Evolutionary conservation across 768 basidiomycete species (phyloP).

Genomic region (Termitomyces sp.): DNA sequence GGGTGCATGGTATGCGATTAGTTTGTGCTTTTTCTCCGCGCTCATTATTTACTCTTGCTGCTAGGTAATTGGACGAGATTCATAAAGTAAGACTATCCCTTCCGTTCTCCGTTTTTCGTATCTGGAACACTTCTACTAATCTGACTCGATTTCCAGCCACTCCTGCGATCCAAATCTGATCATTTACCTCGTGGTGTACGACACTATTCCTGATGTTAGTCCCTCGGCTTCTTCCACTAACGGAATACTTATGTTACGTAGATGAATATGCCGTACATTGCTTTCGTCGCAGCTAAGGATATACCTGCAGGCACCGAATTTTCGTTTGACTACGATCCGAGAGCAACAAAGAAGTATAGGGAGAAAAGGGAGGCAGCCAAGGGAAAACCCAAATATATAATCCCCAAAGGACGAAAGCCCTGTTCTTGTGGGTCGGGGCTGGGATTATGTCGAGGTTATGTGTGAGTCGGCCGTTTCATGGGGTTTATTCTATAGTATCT

Average conservation of each 20-base stretch:
- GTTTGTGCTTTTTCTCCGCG: not conserved
- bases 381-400: slow-evolving; percentile 19
- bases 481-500: not conserved
- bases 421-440: slow-evolving; percentile 32
- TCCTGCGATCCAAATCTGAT: slow-evolving; percentile 60
- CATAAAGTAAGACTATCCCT: slow-evolving; percentile 48
- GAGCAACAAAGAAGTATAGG: slow-evolving; percentile 14
- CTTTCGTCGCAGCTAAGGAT: slow-evolving; percentile 46
- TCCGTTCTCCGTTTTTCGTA: not conserved
- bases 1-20: slow-evolving; percentile 39
- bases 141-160: too few relatives aligned
- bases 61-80: slow-evolving; percentile 77
- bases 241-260: not conserved
- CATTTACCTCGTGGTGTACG: slow-evolving; percentile 59
- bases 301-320: slow-evolving; percentile 54
- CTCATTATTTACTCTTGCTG: not conserved
- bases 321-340: slow-evolving; percentile 64
- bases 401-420: slow-evolving; percentile 23
- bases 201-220: slow-evolving; percentile 52
- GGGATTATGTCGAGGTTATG: slow-evolving; percentile 17
- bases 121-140: too few relatives aligned
- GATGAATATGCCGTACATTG: slow-evolving; percentile 61
- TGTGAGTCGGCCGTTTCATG: slow-evolving; percentile 5
- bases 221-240: not conserved
- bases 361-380: slow-evolving; percentile 15